Evolutionary conservation across 2,329 filamentous ascomycete species (phyloP).

Genomic region (Colletotrichum aenigma): DNA sequence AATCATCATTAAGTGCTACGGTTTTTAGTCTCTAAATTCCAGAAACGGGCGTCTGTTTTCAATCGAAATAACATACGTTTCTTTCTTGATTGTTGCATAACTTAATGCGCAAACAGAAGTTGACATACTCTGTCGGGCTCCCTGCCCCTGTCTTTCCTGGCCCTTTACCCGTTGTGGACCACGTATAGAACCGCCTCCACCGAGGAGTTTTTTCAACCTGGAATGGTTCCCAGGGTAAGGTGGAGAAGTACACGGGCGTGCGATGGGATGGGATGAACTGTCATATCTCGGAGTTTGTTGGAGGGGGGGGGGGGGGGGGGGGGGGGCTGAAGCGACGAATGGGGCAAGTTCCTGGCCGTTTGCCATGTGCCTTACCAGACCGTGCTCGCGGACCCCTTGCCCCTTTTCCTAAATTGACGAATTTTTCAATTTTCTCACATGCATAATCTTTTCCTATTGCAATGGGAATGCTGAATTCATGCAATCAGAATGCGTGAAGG

Average conservation of each 20-base stretch:
- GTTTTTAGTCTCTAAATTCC: too few relatives aligned
- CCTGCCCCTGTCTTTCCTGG: neutral
- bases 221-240: neutral
- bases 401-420: neutral
- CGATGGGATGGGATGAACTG: neutral
- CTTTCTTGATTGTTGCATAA: neutral
- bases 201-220: neutral
- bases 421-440: neutral
- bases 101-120: neutral
- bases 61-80: too few relatives aligned
- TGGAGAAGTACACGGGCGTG: neutral
- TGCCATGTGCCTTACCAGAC: neutral
- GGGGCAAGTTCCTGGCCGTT: neutral
- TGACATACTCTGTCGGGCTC: neutral
- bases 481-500: neutral
- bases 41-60: too few relatives aligned
- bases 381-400: neutral
- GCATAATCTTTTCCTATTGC: neutral
- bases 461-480: neutral
- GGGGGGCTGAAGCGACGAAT: neutral
- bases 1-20: neutral
- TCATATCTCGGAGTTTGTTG: neutral
- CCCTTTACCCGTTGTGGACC: neutral
- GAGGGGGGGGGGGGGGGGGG: neutral
- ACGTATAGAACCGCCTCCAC: neutral